Evolutionary conservation across 768 basidiomycete genomes (phyloP), one percentile per base, ranked within the genome.

Genomic region (Amanita subjunquillea): DNA sequence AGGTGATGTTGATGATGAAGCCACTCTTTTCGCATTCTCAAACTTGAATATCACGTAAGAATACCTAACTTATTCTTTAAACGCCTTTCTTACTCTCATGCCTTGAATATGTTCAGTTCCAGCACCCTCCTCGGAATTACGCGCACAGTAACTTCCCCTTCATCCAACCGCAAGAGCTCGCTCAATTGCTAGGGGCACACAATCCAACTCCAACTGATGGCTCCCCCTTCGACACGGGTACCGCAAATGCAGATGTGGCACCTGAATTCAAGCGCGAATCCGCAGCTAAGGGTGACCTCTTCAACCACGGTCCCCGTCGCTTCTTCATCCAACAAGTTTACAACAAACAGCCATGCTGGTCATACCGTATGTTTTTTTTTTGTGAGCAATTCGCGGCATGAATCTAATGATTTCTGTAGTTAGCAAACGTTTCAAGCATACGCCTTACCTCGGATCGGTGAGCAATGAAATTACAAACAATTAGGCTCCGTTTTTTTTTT

Each of bases 1-100:
- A 70, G 75, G 75, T 23, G 72, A 78, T 55, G 72, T 70, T 55
- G 78, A 80, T 37, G 81, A 82, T 51, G 81, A 83, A 59, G 80
- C 78, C 4, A 78, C 79, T 0, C 25, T 75, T 0, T 78, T 78
- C 57, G 67, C 75, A 2, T 56, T 75, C 6, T 65, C 69, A 2
- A 71, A 64, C 1, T 50, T 69, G 32, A 77, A 77, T 50, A 55
- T 75, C 49, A 76, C 73, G 73, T 75, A 53, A 45, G 68, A 30
- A 15, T 13, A 8, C 34, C 47, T 13, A 34, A 34, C 12, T 34
- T 13, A 13, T 5, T 38, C 12, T 3, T 20, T 23, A 32, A 12
- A 5, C 20, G 20, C 20, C 4, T 20, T 23, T 22, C 12, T 36
- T 22, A 10, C 15, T 23, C 7, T 29, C 22, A 22, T 17, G n/a